Evolutionary conservation across 2,329 filamentous ascomycete species (phyloP).

Genomic region (Anthostomella pinea): DNA sequence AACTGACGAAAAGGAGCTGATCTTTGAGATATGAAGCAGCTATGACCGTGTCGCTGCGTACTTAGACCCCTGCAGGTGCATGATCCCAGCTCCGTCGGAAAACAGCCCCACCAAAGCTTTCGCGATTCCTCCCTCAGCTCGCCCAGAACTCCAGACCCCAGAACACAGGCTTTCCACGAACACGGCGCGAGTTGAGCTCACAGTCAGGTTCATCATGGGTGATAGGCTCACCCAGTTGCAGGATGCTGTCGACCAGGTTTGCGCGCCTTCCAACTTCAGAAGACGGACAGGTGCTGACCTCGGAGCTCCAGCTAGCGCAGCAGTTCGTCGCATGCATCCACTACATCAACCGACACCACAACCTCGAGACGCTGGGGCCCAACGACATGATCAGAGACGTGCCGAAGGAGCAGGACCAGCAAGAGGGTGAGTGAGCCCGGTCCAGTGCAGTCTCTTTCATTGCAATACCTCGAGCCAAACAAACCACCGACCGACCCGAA

Average conservation of each 20-base stretch:
- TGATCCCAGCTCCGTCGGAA: too few species aligned
- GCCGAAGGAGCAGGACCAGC: conserved; percentile 49
- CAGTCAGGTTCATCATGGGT: conserved; percentile 48
- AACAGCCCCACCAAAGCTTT: too few species aligned
- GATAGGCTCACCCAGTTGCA: conserved; percentile 82
- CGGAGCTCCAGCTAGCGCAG: conserved; percentile 54
- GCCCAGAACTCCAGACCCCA: too few species aligned
- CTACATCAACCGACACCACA: conserved; percentile 67
- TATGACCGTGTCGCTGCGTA: too few species aligned
- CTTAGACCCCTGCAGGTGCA: too few species aligned
- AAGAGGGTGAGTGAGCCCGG: conserved; percentile 43
- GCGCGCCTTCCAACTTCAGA: conserved; percentile 9
- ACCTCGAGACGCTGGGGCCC: conserved; percentile 56
- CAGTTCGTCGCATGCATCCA: conserved; percentile 67
- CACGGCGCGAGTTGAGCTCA: conserved; percentile 1
- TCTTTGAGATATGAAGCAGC: too few species aligned
- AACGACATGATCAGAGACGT: conserved; percentile 58
- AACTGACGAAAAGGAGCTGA: too few species aligned
- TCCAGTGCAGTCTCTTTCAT: background rate
- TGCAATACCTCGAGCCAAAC: conserved; percentile 2
- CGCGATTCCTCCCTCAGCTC: too few species aligned
- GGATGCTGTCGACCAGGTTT: conserved; percentile 78
- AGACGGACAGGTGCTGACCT: conserved; percentile 9
- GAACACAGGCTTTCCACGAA: too few species aligned
- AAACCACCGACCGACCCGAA: too few species aligned